Percentiles rank a stretch among this genome's conserved stretches.
Evolutionary conservation across 441 rosid genomes (phyloP).

Genomic region (Lepidium campestre): DNA sequence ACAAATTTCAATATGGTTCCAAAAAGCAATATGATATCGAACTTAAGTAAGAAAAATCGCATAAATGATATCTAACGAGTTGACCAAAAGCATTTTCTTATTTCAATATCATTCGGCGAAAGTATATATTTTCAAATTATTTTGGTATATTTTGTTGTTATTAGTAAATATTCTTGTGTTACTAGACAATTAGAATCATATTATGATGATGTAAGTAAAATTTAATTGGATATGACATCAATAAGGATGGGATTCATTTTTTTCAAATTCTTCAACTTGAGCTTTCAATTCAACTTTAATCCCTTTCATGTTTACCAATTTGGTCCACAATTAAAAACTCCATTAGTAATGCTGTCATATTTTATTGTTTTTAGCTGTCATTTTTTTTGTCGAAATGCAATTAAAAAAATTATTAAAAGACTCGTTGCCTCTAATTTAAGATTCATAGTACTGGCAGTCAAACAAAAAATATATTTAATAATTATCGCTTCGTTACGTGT

Average conservation of each 20-base stretch:
- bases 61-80: too few species aligned
- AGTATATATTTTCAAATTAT: background rate
- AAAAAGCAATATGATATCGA: too few species aligned
- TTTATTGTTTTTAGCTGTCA: constrained; percentile 1
- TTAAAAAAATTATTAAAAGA: background rate
- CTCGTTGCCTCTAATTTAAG: background rate
- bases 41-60: too few species aligned
- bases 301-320: background rate
- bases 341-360: background rate
- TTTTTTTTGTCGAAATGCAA: background rate
- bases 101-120: too few species aligned
- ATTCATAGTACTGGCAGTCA: background rate
- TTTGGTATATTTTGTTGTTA: background rate
- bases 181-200: background rate
- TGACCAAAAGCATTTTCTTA: too few species aligned
- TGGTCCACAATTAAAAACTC: constrained; percentile 1
- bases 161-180: background rate
- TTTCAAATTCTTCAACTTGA: constrained; percentile 10
- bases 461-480: too few species aligned
- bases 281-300: constrained; percentile 11
- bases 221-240: constrained; percentile 10
- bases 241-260: background rate
- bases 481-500: background rate
- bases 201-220: background rate
- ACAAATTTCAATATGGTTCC: too few species aligned